These are phyloP conservation scores for Lactarius deliciosus DNA, from an alignment of 768 basidiomycete genomes.

Conservation along the genomic window DNA sequence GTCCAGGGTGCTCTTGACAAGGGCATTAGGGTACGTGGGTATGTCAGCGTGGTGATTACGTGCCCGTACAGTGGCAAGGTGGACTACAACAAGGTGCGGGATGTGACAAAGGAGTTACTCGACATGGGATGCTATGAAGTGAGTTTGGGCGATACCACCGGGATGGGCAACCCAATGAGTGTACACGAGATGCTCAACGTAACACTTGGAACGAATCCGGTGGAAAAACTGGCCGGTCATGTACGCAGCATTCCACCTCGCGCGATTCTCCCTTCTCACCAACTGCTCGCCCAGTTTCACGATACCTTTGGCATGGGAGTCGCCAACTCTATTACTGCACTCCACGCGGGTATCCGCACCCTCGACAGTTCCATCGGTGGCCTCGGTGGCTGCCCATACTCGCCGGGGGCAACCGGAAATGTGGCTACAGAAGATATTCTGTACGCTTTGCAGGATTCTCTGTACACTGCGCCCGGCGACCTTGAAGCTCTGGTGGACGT, in stretches of 20 bases:
- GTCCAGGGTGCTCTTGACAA: constrained; percentile 55
- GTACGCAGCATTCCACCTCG: constrained; percentile 39
- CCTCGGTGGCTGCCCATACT: constrained; percentile 93
- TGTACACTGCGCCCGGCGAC: constrained; percentile 58
- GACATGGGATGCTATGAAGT: constrained; percentile 97
- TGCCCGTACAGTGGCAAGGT: constrained; percentile 88
- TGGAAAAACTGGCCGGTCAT: constrained; percentile 71
- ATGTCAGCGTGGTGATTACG: constrained; percentile 78
- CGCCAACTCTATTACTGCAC: constrained; percentile 70
- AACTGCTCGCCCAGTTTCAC: constrained; percentile 59
- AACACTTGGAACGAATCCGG: constrained; percentile 59
- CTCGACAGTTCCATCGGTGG: constrained; percentile 86
- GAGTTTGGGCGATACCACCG: constrained; percentile 89
- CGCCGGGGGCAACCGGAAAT: constrained; percentile 94
- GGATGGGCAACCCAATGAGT: constrained; percentile 72
- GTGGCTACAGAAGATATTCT: constrained; percentile 92
- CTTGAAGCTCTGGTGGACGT: constrained; percentile 69
- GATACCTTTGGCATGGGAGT: constrained; percentile 87
- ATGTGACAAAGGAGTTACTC: constrained; percentile 65
- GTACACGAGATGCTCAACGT: constrained; percentile 69
- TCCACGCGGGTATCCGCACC: constrained; percentile 72
- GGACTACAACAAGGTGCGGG: constrained; percentile 59
- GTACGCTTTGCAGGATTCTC: constrained; percentile 71
- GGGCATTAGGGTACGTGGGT: constrained; percentile 75
- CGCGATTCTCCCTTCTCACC: not conserved